A percentile compares a stretch with the other conserved stretches of the same genome.
Evolutionary conservation across 1,139 yeast genomes (phyloP).

Genomic region (Candida gigantensis): DNA sequence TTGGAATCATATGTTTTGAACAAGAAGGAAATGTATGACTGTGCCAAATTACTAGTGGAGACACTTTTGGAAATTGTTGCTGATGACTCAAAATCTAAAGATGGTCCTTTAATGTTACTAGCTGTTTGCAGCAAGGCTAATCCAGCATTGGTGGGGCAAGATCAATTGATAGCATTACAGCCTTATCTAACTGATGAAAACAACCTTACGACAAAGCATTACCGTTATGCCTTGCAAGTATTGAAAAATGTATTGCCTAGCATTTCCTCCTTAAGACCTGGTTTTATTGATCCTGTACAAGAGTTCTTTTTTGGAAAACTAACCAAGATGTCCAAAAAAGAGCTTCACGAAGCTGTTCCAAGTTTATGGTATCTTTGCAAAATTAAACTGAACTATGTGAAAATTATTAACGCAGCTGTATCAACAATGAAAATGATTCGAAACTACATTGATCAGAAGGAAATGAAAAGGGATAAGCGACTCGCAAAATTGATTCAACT

Average conservation of each 20-base stretch:
- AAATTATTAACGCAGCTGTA: slow-evolving; percentile 60
- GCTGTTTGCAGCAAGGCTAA: slow-evolving; percentile 54
- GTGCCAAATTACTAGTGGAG: no score
- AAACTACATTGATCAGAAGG: no score
- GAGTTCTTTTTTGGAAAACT: slow-evolving; percentile 51
- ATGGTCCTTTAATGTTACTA: slow-evolving; percentile 46
- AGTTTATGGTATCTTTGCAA: slow-evolving; percentile 58
- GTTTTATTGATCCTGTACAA: slow-evolving; percentile 54
- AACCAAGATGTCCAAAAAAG: slow-evolving; percentile 58
- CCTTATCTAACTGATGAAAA: slow-evolving; percentile 57
- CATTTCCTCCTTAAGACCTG: slow-evolving; percentile 47
- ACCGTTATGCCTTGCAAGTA: slow-evolving; percentile 51
- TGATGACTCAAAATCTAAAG: slow-evolving; percentile 23
- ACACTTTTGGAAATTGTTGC: slow-evolving; percentile 26
- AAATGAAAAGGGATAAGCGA: slow-evolving; percentile 40
- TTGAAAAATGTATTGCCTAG: slow-evolving; percentile 51
- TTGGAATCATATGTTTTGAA: slow-evolving; percentile 41
- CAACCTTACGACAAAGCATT: slow-evolving; percentile 33
- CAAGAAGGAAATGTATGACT: slow-evolving; percentile 18
- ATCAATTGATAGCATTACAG: slow-evolving; percentile 60
- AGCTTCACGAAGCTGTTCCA: slow-evolving; percentile 70
- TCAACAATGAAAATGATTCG: slow-evolving; percentile 54
- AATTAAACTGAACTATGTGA: slow-evolving; percentile 45
- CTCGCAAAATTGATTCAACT: slow-evolving; percentile 59
- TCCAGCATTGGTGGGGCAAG: slow-evolving; percentile 56